phyloP scores from a whole-genome alignment of 2,329 filamentous ascomycete species.

The Pestalotiopsis sp. region DNA sequence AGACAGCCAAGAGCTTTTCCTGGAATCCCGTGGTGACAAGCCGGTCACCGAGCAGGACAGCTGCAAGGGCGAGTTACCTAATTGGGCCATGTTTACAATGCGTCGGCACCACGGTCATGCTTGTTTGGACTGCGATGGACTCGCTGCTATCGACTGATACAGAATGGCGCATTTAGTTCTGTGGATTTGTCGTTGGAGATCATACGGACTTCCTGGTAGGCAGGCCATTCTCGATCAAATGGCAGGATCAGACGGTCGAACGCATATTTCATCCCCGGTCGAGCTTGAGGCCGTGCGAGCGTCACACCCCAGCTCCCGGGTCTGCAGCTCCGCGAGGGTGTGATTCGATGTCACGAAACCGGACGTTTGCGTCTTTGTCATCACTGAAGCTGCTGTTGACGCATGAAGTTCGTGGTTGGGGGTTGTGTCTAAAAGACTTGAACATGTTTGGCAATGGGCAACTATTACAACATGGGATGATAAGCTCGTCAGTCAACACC shows the following conservation, averaged over 20 bases:
- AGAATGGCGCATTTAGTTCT: conserved; percentile 11
- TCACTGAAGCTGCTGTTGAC: conserved; percentile 7
- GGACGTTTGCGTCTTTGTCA: conserved; percentile 10
- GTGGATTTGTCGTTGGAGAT: conserved; percentile 32
- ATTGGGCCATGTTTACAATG: conserved; percentile 1
- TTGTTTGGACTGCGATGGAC: background rate
- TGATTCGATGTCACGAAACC: background rate
- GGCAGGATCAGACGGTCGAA: conserved; percentile 23
- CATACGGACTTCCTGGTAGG: conserved; percentile 25
- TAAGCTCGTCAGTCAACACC: background rate
- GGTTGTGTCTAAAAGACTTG: conserved; percentile 9
- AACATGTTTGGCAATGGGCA: conserved; percentile 16
- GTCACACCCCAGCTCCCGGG: conserved; percentile 23
- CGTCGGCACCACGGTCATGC: background rate
- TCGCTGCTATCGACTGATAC: background rate
- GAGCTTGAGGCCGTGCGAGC: conserved; percentile 20
- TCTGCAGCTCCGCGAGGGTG: conserved; percentile 8
- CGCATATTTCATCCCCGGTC: conserved; percentile 10
- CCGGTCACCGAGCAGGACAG: background rate
- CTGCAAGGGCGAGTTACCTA: background rate
- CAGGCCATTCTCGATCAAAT: conserved; percentile 23
- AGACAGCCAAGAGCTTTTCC: background rate
- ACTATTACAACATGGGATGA: background rate
- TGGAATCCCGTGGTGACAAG: background rate
- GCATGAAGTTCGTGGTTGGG: conserved; percentile 14